Base-by-base conservation (phyloP, 169 alveolate genomes). In the Plasmodium sp. region DNA sequence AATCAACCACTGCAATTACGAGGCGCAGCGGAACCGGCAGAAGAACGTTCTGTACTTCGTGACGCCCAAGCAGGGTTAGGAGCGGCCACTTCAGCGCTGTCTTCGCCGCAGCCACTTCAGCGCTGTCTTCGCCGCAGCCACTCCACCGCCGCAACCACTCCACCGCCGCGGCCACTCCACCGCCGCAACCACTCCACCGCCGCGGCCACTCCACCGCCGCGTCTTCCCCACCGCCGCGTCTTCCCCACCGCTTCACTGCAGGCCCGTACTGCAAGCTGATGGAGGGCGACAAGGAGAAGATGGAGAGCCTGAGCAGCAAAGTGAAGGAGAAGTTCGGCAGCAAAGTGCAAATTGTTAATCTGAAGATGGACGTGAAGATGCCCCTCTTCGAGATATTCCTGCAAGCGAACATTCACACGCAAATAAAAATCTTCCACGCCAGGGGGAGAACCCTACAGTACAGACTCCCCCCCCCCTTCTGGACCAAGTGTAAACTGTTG, bases 401-500 rank as follows among this genome's bases (percentile, higher is more conserved):
- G 27, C 95, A 92, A 82, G 92, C 95, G 0, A 92, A 54, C 39
- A 92, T 92, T 9, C 95, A 92, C 54, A 92, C 95, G 3, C 95
- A 92, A 67, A 92, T 92, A 67, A 92, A 92, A 73, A 92, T 92
- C 22, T 92, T 92, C 82, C 56, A 92, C 83, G 95, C 95, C 14
- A 12, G 95, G 34, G 95, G 95, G 31, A 81, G 95, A 27, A 92
- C 95, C 0, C 51, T 92, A 92, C 95, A 92, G 83, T 92, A 92
- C 72, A 92, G 95, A 54, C 39, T 92, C 27, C 94, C 94, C 6
- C 94, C 97, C 12, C 93, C 83, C n/a, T 95, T 95, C 43, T 85
- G 97, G 94, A 95, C 95, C 2, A 83, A 43, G 33, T 95, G 97
- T 72, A 91, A 92, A 77, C 72, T 92, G 14, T 81, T 95, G 43